phyloP scores from a whole-genome alignment of 108 stramenopile genomes.

The Cylindrotheca closterium region DNA sequence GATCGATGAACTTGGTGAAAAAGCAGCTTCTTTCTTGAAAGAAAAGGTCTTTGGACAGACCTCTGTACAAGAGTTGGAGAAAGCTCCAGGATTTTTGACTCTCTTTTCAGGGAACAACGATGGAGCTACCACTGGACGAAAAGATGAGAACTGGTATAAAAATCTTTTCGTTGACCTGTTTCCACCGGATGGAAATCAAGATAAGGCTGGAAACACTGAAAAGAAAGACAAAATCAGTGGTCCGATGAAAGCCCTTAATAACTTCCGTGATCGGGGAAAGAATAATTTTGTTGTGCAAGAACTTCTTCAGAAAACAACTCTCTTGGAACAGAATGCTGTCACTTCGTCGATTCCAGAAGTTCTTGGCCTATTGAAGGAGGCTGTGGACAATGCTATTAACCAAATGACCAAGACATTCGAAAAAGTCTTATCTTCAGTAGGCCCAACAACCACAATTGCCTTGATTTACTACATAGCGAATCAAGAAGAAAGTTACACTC shows the following conservation, averaged over 20 bases:
- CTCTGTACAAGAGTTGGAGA: not conserved
- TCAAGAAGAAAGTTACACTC: conserved; percentile 64
- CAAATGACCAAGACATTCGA: conserved; percentile 23
- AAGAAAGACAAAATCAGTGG: not conserved
- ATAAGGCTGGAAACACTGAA: not conserved
- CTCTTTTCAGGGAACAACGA: not conserved
- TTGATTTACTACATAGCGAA: conserved; percentile 64
- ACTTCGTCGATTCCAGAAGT: conserved; percentile 3
- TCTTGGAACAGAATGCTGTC: not conserved
- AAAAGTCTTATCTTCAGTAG: conserved; percentile 11
- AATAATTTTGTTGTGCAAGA: conserved; percentile 3
- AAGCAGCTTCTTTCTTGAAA: conserved; percentile 4
- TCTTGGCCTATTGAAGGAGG: not conserved
- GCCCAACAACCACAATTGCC: conserved; percentile 17
- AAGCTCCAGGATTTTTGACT: conserved; percentile 9
- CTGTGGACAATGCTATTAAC: conserved; percentile 9
- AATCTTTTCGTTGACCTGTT: not conserved
- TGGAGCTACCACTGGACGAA: not conserved
- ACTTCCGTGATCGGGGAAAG: not conserved
- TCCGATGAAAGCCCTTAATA: not conserved
- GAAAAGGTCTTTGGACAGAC: conserved; percentile 22
- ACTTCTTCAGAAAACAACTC: not conserved
- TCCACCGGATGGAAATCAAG: not conserved
- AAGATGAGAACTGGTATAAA: not conserved
- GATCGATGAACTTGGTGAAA: conserved; percentile 16